phyloP scores from a whole-genome alignment of 441 rosid genomes.

The Macaranga tanarius region DNA sequence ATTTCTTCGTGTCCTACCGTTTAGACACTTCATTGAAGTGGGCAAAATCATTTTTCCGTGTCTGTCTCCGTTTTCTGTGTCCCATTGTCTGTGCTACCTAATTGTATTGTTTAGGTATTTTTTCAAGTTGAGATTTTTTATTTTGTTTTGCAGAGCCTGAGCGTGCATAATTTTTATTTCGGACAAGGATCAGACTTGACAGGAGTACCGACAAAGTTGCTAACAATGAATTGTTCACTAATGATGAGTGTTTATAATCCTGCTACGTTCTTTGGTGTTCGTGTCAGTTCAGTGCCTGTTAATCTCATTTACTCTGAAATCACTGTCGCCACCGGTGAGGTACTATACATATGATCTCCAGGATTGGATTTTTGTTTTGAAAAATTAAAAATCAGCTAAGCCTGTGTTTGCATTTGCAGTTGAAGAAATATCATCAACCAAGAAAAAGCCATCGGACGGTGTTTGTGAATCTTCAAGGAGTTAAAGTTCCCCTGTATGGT shows the following conservation, averaged over 20 bases:
- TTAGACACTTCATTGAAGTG: no score
- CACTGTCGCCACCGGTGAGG: slow-evolving; percentile 78
- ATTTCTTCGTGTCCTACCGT: no score
- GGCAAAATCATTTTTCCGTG: no score
- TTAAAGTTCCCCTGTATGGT: slow-evolving; percentile 56
- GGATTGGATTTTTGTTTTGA: no score
- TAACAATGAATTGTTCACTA: slow-evolving; percentile 64
- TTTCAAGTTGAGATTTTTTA: neutral
- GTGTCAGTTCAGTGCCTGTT: slow-evolving; percentile 60
- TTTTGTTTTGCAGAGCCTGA: slow-evolving; percentile 49
- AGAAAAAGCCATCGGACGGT: slow-evolving; percentile 66
- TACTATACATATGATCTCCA: slow-evolving; percentile 7
- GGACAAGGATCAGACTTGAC: slow-evolving; percentile 81
- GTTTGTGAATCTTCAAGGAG: slow-evolving; percentile 43
- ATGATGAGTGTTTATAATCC: slow-evolving; percentile 64
- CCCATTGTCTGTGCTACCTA: no score
- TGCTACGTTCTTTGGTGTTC: slow-evolving; percentile 78
- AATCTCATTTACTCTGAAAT: slow-evolving; percentile 61
- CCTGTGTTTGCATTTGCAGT: slow-evolving; percentile 37
- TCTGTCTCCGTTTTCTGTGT: no score
- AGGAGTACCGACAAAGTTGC: slow-evolving; percentile 73
- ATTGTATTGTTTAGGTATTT: no score
- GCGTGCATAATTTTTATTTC: slow-evolving; percentile 55
- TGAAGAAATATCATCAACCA: slow-evolving; percentile 74
- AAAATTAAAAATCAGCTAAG: no score